Conservation (phyloP, 371 early-diverging fungal species). For the Circinella minor region DNA sequence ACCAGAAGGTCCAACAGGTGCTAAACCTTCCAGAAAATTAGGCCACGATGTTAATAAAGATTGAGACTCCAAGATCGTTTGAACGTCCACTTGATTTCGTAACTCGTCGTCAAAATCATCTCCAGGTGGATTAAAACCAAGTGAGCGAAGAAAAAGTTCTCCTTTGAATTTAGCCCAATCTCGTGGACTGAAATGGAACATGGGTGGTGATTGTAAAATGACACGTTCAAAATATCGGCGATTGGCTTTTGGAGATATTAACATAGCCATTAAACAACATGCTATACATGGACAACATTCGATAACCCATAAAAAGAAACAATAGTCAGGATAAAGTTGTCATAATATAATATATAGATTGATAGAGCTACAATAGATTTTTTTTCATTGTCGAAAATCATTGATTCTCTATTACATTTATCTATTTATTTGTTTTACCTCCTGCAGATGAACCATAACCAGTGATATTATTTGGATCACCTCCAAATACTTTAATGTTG, state of each 20-base stretch:
- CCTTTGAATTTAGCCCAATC: constrained; percentile 41
- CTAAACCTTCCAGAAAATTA: constrained; percentile 42
- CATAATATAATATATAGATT: no score
- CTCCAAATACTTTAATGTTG: constrained; percentile 25
- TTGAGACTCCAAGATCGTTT: constrained; percentile 36
- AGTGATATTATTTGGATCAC: constrained; percentile 31
- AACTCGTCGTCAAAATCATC: constrained; percentile 19
- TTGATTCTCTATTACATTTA: no score
- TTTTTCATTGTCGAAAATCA: no score
- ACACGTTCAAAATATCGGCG: constrained; percentile 13
- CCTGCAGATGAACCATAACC: constrained; percentile 49
- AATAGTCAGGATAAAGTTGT: no score
- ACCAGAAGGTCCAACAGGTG: constrained; percentile 33
- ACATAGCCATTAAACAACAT: constrained; percentile 13
- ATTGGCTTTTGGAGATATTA: neutral
- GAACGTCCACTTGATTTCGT: constrained; percentile 20
- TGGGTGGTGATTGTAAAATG: constrained; percentile 39
- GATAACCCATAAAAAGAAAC: no score
- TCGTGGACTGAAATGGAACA: constrained; percentile 34
- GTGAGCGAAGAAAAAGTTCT: constrained; percentile 31
- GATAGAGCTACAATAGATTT: no score
- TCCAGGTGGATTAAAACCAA: constrained; percentile 20
- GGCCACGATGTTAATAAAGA: constrained; percentile 47
- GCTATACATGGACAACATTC: neutral
- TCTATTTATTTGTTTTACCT: constrained; percentile 6